phyloP scores from a whole-genome alignment of 2,329 filamentous ascomycete species.

The Leptodontidium sp. region DNA sequence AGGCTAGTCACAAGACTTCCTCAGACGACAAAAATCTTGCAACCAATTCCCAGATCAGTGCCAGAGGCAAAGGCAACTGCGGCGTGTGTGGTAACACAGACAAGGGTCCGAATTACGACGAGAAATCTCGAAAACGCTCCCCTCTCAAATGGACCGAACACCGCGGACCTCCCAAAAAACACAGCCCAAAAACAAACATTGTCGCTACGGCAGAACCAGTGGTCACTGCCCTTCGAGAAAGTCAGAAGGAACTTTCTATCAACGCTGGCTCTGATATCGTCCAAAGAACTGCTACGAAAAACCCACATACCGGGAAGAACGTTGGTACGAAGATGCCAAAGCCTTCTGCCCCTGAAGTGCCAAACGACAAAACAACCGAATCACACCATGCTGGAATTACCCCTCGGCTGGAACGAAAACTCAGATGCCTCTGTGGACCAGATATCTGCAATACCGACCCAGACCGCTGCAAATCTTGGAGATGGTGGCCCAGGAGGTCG shows the following conservation, averaged over 20 bases:
- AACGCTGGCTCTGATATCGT: too few species aligned
- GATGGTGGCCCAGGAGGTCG: constrained; percentile 2
- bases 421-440: constrained; percentile 1
- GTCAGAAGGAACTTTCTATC: too few species aligned
- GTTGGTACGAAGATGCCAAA: too few species aligned
- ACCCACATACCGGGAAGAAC: too few species aligned
- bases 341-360: too few species aligned
- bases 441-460: not conserved
- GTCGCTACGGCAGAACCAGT: not conserved
- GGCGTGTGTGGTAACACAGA: not conserved
- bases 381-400: not conserved
- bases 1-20: not conserved
- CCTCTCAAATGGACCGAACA: constrained; percentile 13
- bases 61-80: not conserved
- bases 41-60: not conserved
- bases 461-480: not conserved
- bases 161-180: constrained; percentile 14
- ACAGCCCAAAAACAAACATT: not conserved
- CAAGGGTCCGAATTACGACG: not conserved
- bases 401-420: not conserved
- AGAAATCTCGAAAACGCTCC: not conserved
- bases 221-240: too few species aligned
- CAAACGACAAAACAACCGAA: not conserved
- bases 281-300: too few species aligned
- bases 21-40: not conserved